Evolutionary conservation across 768 basidiomycete species (phyloP).

Genomic region (Astraeus odoratus): DNA sequence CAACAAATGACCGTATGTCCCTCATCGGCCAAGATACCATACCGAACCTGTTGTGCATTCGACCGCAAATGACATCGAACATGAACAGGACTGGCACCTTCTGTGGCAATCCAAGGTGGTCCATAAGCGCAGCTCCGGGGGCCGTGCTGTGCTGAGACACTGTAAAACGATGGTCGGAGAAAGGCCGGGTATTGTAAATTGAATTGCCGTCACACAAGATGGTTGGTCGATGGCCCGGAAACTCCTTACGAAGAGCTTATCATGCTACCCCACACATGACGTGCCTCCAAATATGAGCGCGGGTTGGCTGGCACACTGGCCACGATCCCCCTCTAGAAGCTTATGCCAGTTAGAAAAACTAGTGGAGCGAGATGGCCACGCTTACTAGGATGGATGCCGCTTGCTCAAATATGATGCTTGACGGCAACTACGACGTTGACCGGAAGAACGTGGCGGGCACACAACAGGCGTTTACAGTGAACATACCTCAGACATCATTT

Average conservation of each 20-base stretch:
- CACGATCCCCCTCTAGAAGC: constrained; percentile 23
- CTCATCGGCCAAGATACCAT: constrained; percentile 24
- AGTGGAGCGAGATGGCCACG: constrained; percentile 28
- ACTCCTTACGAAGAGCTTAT: constrained; percentile 12
- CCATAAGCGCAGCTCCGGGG: constrained; percentile 28
- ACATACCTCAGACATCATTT: constrained; percentile 14
- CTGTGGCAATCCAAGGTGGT: too few species aligned
- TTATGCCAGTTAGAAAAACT: constrained; percentile 21
- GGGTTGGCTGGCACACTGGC: constrained; percentile 26
- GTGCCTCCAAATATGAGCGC: constrained; percentile 33
- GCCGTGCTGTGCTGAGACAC: constrained; percentile 30
- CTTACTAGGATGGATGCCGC: constrained; percentile 32
- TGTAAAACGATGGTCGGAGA: constrained; percentile 34
- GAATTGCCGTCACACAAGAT: constrained; percentile 20
- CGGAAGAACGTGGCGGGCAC: not conserved
- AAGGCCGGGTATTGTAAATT: constrained; percentile 30
- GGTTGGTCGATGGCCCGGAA: not conserved
- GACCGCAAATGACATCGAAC: constrained; percentile 23
- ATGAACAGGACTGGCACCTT: constrained; percentile 8
- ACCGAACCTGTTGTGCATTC: constrained; percentile 28
- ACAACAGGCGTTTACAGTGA: not conserved
- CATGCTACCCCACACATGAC: constrained; percentile 31
- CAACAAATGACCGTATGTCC: constrained; percentile 22
- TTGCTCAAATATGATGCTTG: constrained; percentile 30
- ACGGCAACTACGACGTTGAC: constrained; percentile 24